These are phyloP conservation scores for Daedaleopsis nitida DNA, from an alignment of 768 basidiomycete genomes.

Conservation along the genomic window DNA sequence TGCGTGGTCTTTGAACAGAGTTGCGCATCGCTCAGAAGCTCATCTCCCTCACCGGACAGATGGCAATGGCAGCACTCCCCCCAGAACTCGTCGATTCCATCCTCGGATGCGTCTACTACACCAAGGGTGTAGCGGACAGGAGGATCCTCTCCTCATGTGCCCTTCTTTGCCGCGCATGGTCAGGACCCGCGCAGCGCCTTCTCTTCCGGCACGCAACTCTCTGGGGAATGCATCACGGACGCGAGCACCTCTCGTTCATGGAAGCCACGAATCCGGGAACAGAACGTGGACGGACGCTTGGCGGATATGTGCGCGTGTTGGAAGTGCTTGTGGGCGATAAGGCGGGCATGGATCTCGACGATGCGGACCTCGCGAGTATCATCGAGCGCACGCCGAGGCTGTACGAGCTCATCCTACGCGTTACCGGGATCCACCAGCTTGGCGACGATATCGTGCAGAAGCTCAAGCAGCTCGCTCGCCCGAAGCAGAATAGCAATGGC, in stretches of 20 bases:
- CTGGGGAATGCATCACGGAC: not conserved
- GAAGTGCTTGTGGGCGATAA: constrained; percentile 14
- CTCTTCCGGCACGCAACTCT: constrained; percentile 25
- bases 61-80: constrained; percentile 13
- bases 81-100: constrained; percentile 23
- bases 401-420: constrained; percentile 36
- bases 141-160: constrained; percentile 22
- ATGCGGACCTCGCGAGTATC: constrained; percentile 22
- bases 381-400: constrained; percentile 32
- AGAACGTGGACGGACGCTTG: constrained; percentile 12
- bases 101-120: constrained; percentile 24
- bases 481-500: not conserved
- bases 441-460: constrained; percentile 19
- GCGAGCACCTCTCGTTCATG: constrained; percentile 1
- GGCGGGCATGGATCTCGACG: not conserved
- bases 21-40: too few species aligned
- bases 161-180: constrained; percentile 26
- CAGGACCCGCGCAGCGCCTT: constrained; percentile 22
- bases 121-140: constrained; percentile 17
- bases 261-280: constrained; percentile 10
- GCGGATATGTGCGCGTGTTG: constrained; percentile 20
- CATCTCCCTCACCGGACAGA: not conserved
- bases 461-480: constrained; percentile 28
- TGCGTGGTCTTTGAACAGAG: too few species aligned
- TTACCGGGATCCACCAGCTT: constrained; percentile 32